phyloP scores from a whole-genome alignment of 257 asterid species.

The Solanum pennellii region DNA sequence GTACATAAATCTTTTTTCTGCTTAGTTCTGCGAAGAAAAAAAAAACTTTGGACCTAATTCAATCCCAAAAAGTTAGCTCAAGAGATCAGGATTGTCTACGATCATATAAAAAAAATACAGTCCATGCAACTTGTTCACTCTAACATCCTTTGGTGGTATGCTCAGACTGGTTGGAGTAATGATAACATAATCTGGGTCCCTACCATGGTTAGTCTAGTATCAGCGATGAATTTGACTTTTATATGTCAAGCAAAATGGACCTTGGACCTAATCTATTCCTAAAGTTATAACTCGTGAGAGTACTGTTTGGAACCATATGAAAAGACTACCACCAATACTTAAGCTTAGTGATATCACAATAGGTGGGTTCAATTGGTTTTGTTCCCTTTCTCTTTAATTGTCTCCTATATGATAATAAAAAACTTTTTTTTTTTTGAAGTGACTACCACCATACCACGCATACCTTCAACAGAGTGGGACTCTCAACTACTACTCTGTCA shows the following conservation, averaged over 20 bases:
- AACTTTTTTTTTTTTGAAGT: not conserved
- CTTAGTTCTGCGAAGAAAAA: not conserved
- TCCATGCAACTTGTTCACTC: not conserved
- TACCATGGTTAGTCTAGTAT: not conserved
- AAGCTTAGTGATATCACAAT: not conserved
- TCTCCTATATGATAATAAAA: not conserved
- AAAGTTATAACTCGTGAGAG: not conserved
- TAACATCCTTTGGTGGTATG: not conserved
- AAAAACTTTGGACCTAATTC: not conserved
- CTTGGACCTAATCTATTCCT: not conserved
- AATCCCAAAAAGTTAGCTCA: not conserved
- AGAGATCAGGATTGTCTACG: not conserved
- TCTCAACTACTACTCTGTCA: not conserved
- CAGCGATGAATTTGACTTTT: not conserved
- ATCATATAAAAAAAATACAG: not conserved
- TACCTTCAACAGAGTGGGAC: not conserved
- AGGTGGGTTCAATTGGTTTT: not conserved
- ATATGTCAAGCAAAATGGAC: not conserved
- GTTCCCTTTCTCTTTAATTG: not conserved
- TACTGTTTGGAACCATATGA: not conserved
- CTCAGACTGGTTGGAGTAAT: not conserved
- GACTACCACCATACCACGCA: not conserved
- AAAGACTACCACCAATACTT: not conserved
- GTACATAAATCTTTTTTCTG: not conserved
- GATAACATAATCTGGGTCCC: not conserved